phyloP scores from a whole-genome alignment of 495 filamentous ascomycete species.

The Daldinia decipiens region DNA sequence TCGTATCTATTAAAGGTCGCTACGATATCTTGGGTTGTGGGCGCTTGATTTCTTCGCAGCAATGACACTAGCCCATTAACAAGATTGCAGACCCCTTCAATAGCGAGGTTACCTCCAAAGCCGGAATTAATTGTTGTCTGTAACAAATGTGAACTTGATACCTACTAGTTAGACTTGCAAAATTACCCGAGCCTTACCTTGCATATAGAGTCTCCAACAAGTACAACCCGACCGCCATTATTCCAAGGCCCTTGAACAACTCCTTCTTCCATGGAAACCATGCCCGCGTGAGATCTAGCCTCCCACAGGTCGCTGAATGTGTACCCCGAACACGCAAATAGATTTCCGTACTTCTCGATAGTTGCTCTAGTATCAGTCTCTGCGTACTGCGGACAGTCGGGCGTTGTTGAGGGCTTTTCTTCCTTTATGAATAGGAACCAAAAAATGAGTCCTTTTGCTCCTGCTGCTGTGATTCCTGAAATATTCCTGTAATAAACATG shows the following conservation, averaged over 20 bases:
- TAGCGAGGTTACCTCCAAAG: constrained; percentile 38
- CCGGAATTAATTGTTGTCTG: constrained; percentile 42
- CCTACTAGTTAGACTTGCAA: not conserved
- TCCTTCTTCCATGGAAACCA: constrained; percentile 45
- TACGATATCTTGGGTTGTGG: constrained; percentile 25
- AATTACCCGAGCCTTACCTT: constrained; percentile 10
- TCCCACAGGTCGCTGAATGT: constrained; percentile 43
- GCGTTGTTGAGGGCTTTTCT: constrained; percentile 25
- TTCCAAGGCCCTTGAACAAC: constrained; percentile 41
- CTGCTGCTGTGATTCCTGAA: constrained; percentile 35
- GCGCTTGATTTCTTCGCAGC: constrained; percentile 3
- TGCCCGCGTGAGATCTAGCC: constrained; percentile 25
- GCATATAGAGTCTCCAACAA: constrained; percentile 39
- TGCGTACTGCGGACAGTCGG: constrained; percentile 30
- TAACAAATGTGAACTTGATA: not conserved
- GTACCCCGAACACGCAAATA: constrained; percentile 31
- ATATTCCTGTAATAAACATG: constrained; percentile 33
- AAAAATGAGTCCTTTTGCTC: constrained; percentile 37
- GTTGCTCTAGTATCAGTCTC: constrained; percentile 27
- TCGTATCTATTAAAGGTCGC: constrained; percentile 34
- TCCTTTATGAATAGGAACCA: constrained; percentile 47
- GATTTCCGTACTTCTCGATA: constrained; percentile 39
- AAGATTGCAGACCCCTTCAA: constrained; percentile 43
- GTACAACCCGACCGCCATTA: constrained; percentile 37
- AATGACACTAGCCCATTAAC: constrained; percentile 36